phyloP scores from a whole-genome alignment of 495 filamentous ascomycete genomes.

The Aspergillus carlsbadensis region DNA sequence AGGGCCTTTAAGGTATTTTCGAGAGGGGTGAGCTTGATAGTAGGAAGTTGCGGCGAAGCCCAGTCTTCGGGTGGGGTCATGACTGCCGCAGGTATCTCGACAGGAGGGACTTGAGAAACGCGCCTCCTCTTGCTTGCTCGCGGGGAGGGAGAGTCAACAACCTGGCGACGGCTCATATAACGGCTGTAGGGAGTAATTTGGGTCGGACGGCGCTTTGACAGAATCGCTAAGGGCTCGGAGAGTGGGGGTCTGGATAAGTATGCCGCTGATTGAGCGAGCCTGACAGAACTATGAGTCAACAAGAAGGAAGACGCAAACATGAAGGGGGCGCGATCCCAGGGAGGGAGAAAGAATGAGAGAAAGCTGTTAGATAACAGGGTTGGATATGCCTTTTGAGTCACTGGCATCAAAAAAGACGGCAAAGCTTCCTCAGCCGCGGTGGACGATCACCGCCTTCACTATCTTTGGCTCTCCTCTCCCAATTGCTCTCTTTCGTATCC shows the following conservation, averaged over 20 bases:
- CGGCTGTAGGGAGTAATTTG: neutral
- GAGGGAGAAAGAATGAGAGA: slow-evolving; percentile 7
- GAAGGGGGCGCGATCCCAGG: slow-evolving; percentile 12
- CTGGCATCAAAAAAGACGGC: neutral
- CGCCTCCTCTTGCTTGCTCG: slow-evolving; percentile 36
- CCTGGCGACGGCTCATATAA: slow-evolving; percentile 33
- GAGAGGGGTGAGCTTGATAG: slow-evolving; percentile 59
- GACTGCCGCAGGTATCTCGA: slow-evolving; percentile 12
- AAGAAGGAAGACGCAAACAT: slow-evolving; percentile 10
- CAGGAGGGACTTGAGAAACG: slow-evolving; percentile 23
- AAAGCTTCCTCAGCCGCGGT: neutral
- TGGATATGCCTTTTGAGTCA: slow-evolving; percentile 8
- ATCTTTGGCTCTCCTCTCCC: neutral
- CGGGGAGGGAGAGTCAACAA: slow-evolving; percentile 20
- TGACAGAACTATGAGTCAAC: slow-evolving; percentile 1
- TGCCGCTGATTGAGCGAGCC: neutral
- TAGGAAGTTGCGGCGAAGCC: slow-evolving; percentile 20
- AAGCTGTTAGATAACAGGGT: neutral
- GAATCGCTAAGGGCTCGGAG: neutral
- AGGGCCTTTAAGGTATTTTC: slow-evolving; percentile 69
- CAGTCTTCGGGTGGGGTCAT: slow-evolving; percentile 21
- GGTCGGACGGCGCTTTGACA: neutral
- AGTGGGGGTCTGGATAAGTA: slow-evolving; percentile 11
- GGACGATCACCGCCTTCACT: slow-evolving; percentile 17
- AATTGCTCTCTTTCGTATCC: neutral